phyloP scores from a whole-genome alignment of 78 protist species.

The Protostelium mycophagum region DNA sequence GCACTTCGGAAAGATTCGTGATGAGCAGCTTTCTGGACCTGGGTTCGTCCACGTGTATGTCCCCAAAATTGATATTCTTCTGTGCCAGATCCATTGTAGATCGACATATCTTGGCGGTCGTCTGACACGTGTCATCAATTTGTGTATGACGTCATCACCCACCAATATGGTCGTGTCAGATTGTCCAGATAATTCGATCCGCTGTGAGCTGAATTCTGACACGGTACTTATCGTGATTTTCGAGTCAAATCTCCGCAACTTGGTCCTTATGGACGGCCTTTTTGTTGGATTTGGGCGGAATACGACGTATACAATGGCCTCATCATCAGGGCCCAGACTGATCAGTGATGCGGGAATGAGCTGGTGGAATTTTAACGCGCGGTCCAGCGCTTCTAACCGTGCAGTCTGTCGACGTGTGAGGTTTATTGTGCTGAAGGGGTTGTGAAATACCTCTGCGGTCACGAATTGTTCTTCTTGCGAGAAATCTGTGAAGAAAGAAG shows the following conservation, averaged over 20 bases:
- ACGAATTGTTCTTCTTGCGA: background rate
- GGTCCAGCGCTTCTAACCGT: slow-evolving; percentile 7
- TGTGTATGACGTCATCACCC: background rate
- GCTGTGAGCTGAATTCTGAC: slow-evolving; percentile 13
- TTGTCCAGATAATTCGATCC: no score
- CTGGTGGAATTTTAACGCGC: slow-evolving; percentile 21
- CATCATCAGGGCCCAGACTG: slow-evolving; percentile 22
- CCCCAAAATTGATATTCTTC: slow-evolving; percentile 67
- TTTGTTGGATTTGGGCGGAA: slow-evolving; percentile 15
- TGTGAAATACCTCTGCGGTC: background rate
- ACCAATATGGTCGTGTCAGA: background rate
- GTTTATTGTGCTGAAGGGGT: background rate
- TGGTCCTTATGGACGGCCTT: slow-evolving; percentile 51
- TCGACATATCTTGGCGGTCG: slow-evolving; percentile 22
- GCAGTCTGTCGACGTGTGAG: background rate
- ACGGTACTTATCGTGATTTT: slow-evolving; percentile 11
- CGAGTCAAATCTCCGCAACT: slow-evolving; percentile 39
- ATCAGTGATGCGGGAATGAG: slow-evolving; percentile 3
- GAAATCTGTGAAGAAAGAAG: background rate
- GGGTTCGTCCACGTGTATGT: slow-evolving; percentile 21
- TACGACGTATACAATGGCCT: slow-evolving; percentile 33
- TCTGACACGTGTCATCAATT: slow-evolving; percentile 1
- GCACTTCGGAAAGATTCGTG: slow-evolving; percentile 54
- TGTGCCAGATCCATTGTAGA: slow-evolving; percentile 65
- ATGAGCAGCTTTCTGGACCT: slow-evolving; percentile 37